Evolutionary conservation across 2,329 filamentous ascomycete genomes (phyloP), one percentile per base, ranked within the genome.

Genomic region (Epichloe gansuensis): DNA sequence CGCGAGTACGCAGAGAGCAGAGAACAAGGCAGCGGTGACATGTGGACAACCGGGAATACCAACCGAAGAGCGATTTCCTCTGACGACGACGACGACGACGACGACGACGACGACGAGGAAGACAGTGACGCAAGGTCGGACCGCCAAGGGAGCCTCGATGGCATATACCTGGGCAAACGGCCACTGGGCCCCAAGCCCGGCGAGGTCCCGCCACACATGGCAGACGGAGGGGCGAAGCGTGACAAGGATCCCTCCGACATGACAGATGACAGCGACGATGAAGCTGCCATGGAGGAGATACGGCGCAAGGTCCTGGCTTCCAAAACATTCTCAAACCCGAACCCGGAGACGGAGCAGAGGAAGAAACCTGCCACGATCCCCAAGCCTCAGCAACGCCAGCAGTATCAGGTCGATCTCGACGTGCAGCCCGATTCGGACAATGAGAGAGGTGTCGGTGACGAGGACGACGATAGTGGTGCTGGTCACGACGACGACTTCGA

Each of bases 1-100:
- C 80, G 81, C 58, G 93, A 97, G 66, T 97, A 95, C 63, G 74
- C 81, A 13, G 85, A 93, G 53, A 94, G 81, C 61, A 78, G 90
- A 55, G 81, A 81, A 51, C 78, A 81, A 40, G 81, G 80, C 34
- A 77, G 76, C 17, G 80, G 83, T 51, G 89, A 95, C 69, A 82
- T 88, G 53, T 97, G 91, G 93, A 85, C 82, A n/a, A 84, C 81
- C 11, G 91, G 91, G 6, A 97, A 97, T 61, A 81, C 85, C 60
- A 97, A 97, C 63, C 77, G 85, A 55, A 71, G 78, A 35, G 63
- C 74, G 4, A 60, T 73, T 25, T 73, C 74, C 44, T 74, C 75
- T 35, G 80, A 78, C 38, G 77, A 81, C 4, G 79, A 81, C 2
- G 75, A 78, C 5, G 74, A 71, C 4, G 23, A 81, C 4, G 79